Conservation (phyloP, 768 basidiomycete species). For the Gloeostereum incarnatum region DNA sequence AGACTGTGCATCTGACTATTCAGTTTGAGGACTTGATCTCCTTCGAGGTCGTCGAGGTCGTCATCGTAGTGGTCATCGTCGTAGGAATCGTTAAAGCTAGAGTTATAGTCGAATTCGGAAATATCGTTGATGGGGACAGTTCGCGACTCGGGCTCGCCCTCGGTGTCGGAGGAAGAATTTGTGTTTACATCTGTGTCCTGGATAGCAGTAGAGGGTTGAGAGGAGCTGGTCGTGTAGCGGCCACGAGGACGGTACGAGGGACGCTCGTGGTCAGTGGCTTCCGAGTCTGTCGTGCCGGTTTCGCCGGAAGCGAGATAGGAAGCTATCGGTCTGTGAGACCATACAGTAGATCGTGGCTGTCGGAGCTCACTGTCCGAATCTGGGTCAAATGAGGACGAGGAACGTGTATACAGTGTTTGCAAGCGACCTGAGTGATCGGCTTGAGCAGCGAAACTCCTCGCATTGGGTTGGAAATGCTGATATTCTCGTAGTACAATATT, state of each 20-base stretch:
- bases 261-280: not conserved
- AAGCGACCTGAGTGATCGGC: conserved; percentile 10
- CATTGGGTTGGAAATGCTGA: conserved; percentile 42
- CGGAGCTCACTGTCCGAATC: conserved; percentile 17
- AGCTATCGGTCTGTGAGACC: conserved; percentile 49
- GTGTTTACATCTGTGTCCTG: not conserved
- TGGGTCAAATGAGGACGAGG: conserved; percentile 19
- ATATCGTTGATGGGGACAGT: conserved; percentile 14
- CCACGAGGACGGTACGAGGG: not conserved
- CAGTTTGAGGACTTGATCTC: conserved; percentile 11
- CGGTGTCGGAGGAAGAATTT: conserved; percentile 22
- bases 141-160: conserved; percentile 21
- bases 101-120: conserved; percentile 7
- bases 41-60: conserved; percentile 1
- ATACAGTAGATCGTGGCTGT: conserved; percentile 47
- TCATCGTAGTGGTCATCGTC: conserved; percentile 6
- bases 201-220: not conserved
- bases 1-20: conserved; percentile 9
- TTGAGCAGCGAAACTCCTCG: conserved; percentile 17
- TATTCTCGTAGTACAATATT: conserved; percentile 60
- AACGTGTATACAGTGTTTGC: conserved; percentile 17
- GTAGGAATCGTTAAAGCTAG: conserved; percentile 1
- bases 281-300: conserved; percentile 10
- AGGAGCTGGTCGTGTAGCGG: not conserved
- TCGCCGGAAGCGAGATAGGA: conserved; percentile 36